phyloP scores from a whole-genome alignment of 129 eudicot species.

The Lonicera japonica region DNA sequence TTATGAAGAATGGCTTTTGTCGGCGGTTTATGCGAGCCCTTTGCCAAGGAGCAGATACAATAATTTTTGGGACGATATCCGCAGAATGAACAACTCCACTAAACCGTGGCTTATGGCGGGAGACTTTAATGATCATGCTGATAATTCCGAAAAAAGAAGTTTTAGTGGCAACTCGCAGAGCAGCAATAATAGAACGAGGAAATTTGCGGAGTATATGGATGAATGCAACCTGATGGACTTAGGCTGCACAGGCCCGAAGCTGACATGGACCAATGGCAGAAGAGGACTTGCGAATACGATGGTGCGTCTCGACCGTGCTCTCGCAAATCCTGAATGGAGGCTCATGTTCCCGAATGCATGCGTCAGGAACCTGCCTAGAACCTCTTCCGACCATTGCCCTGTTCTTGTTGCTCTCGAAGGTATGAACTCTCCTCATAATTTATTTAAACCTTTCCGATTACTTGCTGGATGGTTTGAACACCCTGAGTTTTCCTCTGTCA shows the following conservation, averaged over 20 bases:
- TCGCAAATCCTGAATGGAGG: neutral
- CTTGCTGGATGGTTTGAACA: neutral
- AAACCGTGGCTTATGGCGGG: neutral
- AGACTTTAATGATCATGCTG: neutral
- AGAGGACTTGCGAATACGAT: neutral
- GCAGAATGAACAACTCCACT: too few species aligned
- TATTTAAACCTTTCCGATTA: neutral
- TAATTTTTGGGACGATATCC: too few species aligned
- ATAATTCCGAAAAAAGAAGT: neutral
- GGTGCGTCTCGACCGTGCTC: neutral
- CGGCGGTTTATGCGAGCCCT: too few species aligned
- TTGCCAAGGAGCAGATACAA: too few species aligned
- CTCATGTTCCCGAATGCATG: neutral
- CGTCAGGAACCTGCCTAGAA: neutral
- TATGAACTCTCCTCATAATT: neutral
- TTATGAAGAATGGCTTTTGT: too few species aligned
- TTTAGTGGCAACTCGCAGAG: neutral
- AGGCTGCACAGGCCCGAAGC: neutral
- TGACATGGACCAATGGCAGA: neutral
- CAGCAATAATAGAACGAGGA: too few species aligned
- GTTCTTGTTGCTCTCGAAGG: neutral
- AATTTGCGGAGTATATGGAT: neutral
- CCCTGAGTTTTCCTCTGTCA: neutral
- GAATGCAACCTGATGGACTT: neutral
- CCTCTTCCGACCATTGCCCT: neutral